Percentiles rank a stretch among this genome's conserved stretches.
These are phyloP conservation scores for Mycena vulgaris DNA, from an alignment of 768 basidiomycete species.

Conservation along the genomic window DNA sequence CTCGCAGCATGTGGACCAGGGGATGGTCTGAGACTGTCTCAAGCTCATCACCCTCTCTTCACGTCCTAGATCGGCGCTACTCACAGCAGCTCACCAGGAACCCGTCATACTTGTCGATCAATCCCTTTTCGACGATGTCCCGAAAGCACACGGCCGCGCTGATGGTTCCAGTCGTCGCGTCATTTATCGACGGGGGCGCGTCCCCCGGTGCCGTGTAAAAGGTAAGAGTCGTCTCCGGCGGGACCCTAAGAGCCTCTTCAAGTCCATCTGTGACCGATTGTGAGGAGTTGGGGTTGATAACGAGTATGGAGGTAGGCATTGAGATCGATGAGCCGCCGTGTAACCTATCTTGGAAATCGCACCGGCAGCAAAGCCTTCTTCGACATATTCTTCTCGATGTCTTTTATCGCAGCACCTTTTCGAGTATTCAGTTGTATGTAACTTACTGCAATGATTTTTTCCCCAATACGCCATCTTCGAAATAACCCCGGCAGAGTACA, in stretches of 20 bases:
- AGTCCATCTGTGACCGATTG: slow-evolving; percentile 53
- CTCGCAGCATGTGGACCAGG: slow-evolving; percentile 52
- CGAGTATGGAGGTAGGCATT: slow-evolving; percentile 34
- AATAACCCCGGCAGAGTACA: too few relatives aligned
- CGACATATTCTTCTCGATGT: too few relatives aligned
- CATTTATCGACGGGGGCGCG: slow-evolving; percentile 52
- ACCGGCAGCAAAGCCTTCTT: too few relatives aligned
- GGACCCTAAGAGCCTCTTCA: slow-evolving; percentile 41
- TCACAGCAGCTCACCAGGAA: slow-evolving; percentile 58
- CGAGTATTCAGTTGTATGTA: too few relatives aligned
- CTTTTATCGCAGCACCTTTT: too few relatives aligned
- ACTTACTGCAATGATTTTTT: too few relatives aligned
- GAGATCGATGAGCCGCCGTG: background rate
- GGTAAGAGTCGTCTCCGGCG: slow-evolving; percentile 46
- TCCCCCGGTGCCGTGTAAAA: slow-evolving; percentile 53
- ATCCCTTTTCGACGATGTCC: slow-evolving; percentile 45
- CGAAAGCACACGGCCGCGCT: slow-evolving; percentile 49
- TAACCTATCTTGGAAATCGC: too few relatives aligned
- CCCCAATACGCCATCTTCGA: too few relatives aligned
- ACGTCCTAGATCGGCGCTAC: slow-evolving; percentile 6
- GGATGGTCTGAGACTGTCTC: slow-evolving; percentile 55
- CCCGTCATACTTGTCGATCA: slow-evolving; percentile 51
- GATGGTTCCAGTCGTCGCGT: slow-evolving; percentile 49
- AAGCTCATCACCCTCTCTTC: background rate
- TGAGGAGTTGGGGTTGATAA: slow-evolving; percentile 58